These are phyloP conservation scores for Trichoderma sp. DNA, from an alignment of 2,329 filamentous ascomycete genomes.

Conservation along the genomic window DNA sequence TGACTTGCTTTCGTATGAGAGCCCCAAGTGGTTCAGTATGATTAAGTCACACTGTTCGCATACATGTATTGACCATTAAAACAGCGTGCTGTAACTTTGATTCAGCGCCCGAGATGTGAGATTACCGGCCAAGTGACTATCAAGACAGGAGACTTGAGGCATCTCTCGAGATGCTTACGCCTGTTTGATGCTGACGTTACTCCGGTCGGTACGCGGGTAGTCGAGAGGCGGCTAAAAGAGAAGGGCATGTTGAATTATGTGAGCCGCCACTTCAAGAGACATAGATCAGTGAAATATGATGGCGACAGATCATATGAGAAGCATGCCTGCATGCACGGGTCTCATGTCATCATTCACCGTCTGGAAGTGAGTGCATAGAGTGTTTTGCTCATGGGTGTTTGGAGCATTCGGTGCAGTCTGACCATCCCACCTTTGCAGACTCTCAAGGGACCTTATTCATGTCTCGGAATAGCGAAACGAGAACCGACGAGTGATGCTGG, in stretches of 20 bases:
- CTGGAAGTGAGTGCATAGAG: background rate
- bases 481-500: background rate
- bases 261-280: constrained; percentile 40
- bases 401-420: background rate
- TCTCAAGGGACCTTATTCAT: background rate
- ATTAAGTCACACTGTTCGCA: constrained; percentile 37
- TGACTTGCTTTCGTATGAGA: background rate
- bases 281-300: too few relatives aligned
- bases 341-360: too few relatives aligned
- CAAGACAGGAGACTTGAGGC: constrained; percentile 70
- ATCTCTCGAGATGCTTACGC: constrained; percentile 81
- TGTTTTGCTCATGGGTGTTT: background rate
- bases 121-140: constrained; percentile 65
- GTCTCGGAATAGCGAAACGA: background rate
- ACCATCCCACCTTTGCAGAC: background rate
- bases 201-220: constrained; percentile 57
- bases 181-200: constrained; percentile 81
- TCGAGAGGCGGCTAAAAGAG: constrained; percentile 55
- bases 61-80: constrained; percentile 86
- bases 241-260: constrained; percentile 54
- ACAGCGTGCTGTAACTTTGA: constrained; percentile 78
- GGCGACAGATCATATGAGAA: too few relatives aligned
- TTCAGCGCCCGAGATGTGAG: constrained; percentile 70
- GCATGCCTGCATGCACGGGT: too few relatives aligned
- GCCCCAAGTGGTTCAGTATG: background rate